These are phyloP conservation scores for Isatis tinctoria DNA, from an alignment of 345 rosid genomes.

Conservation along the genomic window DNA sequence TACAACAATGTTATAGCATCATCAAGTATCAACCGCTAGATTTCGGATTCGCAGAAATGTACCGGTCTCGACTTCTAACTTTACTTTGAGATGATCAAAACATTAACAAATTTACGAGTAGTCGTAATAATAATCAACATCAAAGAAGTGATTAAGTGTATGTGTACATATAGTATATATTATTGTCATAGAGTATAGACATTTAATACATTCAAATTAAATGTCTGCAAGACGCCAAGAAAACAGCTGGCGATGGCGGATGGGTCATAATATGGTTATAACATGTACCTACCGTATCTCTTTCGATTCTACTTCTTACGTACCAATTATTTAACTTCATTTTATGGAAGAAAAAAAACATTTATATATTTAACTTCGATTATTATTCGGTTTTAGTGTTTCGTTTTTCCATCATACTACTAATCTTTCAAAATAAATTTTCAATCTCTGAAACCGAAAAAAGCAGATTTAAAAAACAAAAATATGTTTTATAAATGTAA, in stretches of 20 bases:
- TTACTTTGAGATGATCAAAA: neutral
- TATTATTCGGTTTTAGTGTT: too few species aligned
- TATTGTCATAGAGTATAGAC: neutral
- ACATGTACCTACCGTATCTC: constrained; percentile 21
- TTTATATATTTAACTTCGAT: neutral
- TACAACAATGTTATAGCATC: neutral
- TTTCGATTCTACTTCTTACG: neutral
- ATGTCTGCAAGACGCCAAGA: neutral
- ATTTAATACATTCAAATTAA: neutral
- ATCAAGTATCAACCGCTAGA: too few species aligned
- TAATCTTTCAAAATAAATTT: too few species aligned
- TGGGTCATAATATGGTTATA: neutral
- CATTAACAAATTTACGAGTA: neutral
- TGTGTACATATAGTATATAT: neutral
- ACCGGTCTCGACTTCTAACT: neutral
- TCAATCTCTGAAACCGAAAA: too few species aligned
- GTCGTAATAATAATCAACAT: neutral
- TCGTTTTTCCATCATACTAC: neutral
- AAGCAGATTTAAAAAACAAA: too few species aligned
- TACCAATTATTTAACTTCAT: neutral
- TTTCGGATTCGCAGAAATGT: neutral
- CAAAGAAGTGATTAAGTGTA: neutral
- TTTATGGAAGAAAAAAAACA: too few species aligned
- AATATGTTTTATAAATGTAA: too few species aligned
- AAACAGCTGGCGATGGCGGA: constrained; percentile 12